Evolutionary conservation across 2,329 filamentous ascomycete genomes (phyloP), one percentile per base, ranked within the genome.

Genomic region (Chaetomium globosum): DNA sequence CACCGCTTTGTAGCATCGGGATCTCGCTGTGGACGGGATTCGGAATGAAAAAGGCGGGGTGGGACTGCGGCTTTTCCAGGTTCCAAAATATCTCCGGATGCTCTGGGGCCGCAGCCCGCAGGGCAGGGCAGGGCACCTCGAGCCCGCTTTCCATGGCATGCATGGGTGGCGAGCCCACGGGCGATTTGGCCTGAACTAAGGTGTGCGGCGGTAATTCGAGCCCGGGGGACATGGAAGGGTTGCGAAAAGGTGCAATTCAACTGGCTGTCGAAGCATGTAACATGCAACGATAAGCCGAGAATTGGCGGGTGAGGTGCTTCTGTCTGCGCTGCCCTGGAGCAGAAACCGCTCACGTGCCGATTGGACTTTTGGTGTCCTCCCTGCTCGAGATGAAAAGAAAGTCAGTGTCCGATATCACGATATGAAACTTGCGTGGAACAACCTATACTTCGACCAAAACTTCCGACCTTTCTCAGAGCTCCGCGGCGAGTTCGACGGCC

Each of bases 261-360:
- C 49, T 61, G 59, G 59, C 59, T 54, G 59, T 19, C 8, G 19
- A 10, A 54, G 54, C 7, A 30, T 21, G 33, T 16, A 39, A 23
- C 39, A 33, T 21, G 33, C 13, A 39, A 23, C 39, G 33, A 59
- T 59, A 59, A 52, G 57, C 39, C 28, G 54, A 21, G 8, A 23
- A 48, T 48, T 48, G 46, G 23, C 46, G n/a, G 46, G 46, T 19
- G n/a, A n/a, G n/a, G n/a, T 48, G 43, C 43, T n/a, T n/a, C 19
- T 48, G 43, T 2, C n/a, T 48, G 46, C 46, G 46, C n/a, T 23
- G 46, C 39, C 12, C 36, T 39, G 36, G 36, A 39, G 36, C 13
- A 39, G 36, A 39, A 39, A 48, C 43, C 19, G 19, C 43, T 48
- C 46, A 21, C 46, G 46, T 48, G 46, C 43, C 46, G 8, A 12